Conservation (phyloP, 1,139 yeast genomes). For the Hemisphaericaspora subhashii region DNA sequence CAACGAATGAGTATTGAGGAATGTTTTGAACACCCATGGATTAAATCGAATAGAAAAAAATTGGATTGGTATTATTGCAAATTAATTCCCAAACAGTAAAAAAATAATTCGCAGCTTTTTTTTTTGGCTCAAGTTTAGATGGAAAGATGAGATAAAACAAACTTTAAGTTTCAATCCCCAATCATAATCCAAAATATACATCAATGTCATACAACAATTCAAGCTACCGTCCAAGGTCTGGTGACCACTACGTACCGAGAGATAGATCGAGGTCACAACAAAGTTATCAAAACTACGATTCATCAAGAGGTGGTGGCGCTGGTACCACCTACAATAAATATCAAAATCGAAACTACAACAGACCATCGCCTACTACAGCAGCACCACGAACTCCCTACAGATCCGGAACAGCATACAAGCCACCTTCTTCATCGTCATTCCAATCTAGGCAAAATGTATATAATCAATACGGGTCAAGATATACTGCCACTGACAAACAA, state of each 20-base stretch:
- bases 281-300: slow-evolving; percentile 1
- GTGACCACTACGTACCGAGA: slow-evolving; percentile 6
- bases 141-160: neutral
- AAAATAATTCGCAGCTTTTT: slow-evolving; percentile 4
- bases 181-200: neutral
- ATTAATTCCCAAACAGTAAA: slow-evolving; percentile 8
- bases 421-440: slow-evolving; percentile 4
- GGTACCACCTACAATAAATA: slow-evolving; percentile 2
- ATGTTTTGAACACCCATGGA: slow-evolving; percentile 45
- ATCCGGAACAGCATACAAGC: neutral
- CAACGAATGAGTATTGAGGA: slow-evolving; percentile 33
- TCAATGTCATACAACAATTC: slow-evolving; percentile 10
- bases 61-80: slow-evolving; percentile 18
- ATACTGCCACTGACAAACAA: slow-evolving; percentile 12
- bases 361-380: neutral
- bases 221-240: slow-evolving; percentile 11
- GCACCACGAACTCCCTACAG: slow-evolving; percentile 1
- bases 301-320: slow-evolving; percentile 1
- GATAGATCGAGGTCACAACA: slow-evolving; percentile 3
- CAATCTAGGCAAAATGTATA: slow-evolving; percentile 15
- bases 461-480: slow-evolving; percentile 12
- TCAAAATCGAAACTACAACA: slow-evolving; percentile 1
- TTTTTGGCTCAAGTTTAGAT: neutral
- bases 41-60: slow-evolving; percentile 21
- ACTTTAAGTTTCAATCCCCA: neutral